Evolutionary conservation across 768 basidiomycete genomes (phyloP).

Genomic region (Collybia mongolica): DNA sequence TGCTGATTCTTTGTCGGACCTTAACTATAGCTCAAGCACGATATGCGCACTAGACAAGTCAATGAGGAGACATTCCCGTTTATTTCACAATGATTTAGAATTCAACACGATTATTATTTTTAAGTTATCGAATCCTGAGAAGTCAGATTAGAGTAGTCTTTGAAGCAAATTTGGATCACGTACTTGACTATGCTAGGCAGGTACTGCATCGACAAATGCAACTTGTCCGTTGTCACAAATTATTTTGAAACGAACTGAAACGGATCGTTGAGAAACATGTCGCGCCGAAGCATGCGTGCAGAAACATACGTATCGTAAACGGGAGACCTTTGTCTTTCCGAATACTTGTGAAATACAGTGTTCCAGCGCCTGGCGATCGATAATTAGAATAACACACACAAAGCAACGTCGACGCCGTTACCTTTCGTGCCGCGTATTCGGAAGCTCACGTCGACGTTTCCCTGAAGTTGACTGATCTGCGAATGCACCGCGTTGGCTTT

Average conservation of each 20-base stretch:
- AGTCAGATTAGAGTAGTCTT: not conserved
- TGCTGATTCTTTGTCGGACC: no score
- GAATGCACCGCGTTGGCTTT: not conserved
- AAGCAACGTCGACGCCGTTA: conserved; percentile 19
- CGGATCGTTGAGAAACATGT: conserved; percentile 2
- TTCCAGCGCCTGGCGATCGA: conserved; percentile 55
- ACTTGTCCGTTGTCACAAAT: conserved; percentile 61
- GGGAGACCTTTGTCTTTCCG: conserved; percentile 70
- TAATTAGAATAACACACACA: not conserved
- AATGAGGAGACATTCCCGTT: no score
- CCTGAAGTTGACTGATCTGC: conserved; percentile 72
- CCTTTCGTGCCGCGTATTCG: conserved; percentile 72
- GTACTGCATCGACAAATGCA: conserved; percentile 38
- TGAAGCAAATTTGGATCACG: no score
- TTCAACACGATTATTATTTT: not conserved
- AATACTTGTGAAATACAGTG: conserved; percentile 82
- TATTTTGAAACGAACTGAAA: conserved; percentile 62
- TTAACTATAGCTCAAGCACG: no score
- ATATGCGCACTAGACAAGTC: no score
- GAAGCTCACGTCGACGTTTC: conserved; percentile 77
- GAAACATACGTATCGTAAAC: conserved; percentile 63
- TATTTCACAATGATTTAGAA: no score
- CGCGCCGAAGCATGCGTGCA: not conserved
- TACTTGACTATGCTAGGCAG: conserved; percentile 12
- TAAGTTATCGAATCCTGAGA: no score